A percentile compares a stretch with the other conserved stretches of the same genome.
phyloP scores from a whole-genome alignment of 768 basidiomycete genomes.

The Harrya chromipes region DNA sequence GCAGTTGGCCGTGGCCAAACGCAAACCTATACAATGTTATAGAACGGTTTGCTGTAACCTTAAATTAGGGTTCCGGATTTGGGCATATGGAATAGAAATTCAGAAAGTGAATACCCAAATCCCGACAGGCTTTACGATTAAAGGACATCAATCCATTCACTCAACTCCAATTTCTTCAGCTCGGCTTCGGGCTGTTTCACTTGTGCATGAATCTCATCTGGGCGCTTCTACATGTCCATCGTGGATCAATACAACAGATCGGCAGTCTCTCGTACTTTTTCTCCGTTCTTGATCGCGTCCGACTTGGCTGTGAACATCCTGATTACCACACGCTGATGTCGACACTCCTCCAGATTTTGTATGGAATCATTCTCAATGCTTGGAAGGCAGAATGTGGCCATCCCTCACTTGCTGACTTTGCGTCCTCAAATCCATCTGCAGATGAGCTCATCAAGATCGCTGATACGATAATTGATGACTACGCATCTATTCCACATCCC shows the following conservation, averaged over 20 bases:
- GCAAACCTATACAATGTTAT: too few species aligned
- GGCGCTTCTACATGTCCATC: conserved; percentile 28
- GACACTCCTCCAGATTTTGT: conserved; percentile 16
- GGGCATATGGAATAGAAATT: too few species aligned
- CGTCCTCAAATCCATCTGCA: too few species aligned
- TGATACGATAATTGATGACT: conserved; percentile 18
- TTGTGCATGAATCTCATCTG: conserved; percentile 34
- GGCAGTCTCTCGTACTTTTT: conserved; percentile 33
- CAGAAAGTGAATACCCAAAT: too few species aligned
- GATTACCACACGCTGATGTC: conserved; percentile 4
- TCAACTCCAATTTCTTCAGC: neutral
- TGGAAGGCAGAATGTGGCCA: too few species aligned
- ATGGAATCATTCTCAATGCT: too few species aligned
- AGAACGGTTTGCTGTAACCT: too few species aligned
- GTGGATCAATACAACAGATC: conserved; percentile 20
- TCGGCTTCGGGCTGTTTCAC: conserved; percentile 3
- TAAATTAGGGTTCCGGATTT: too few species aligned
- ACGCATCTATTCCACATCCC: conserved; percentile 3
- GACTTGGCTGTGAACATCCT: conserved; percentile 27
- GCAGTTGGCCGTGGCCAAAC: too few species aligned
- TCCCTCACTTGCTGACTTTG: too few species aligned
- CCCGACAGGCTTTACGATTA: neutral
- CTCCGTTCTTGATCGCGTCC: conserved; percentile 19
- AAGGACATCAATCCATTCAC: neutral
- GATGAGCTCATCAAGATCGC: conserved; percentile 10